These are phyloP conservation scores for Plantago coronopus DNA, from an alignment of 305 asterid genomes.

Conservation along the genomic window DNA sequence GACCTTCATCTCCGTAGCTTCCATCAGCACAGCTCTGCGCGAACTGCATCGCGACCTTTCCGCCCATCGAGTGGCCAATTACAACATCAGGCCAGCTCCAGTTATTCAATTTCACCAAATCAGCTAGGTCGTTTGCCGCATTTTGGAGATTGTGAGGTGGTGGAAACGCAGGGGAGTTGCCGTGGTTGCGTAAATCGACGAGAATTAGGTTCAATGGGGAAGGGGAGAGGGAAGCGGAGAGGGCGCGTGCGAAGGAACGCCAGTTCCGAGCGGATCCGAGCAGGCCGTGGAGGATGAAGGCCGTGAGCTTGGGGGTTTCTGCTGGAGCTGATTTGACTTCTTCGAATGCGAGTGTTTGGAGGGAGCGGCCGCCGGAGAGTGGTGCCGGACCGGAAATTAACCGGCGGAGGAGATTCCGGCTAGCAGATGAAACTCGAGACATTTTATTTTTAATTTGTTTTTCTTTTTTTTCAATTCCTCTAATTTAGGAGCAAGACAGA, in stretches of 20 bases:
- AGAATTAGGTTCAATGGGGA: constrained; percentile 59
- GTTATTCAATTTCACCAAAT: constrained; percentile 58
- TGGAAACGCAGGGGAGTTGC: constrained; percentile 49
- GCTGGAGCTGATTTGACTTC: constrained; percentile 58
- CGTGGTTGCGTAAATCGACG: constrained; percentile 92
- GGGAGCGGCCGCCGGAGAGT: constrained; percentile 36
- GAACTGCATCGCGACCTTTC: constrained; percentile 85
- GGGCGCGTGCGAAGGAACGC: constrained; percentile 83
- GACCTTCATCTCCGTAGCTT: constrained; percentile 46
- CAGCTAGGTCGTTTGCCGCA: constrained; percentile 79
- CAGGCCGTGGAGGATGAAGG: constrained; percentile 84
- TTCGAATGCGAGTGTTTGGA: constrained; percentile 72
- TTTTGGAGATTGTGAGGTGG: constrained; percentile 76
- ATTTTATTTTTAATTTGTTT: too few species aligned
- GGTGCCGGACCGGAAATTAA: constrained; percentile 33
- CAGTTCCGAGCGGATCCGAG: constrained; percentile 93
- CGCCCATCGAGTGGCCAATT: constrained; percentile 94
- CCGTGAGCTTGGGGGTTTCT: constrained; percentile 54
- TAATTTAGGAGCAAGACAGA: too few species aligned
- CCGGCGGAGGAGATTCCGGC: constrained; percentile 26
- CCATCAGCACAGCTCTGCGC: constrained; percentile 71
- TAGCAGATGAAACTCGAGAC: too few species aligned
- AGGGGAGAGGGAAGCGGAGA: constrained; percentile 57
- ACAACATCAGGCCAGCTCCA: constrained; percentile 97
- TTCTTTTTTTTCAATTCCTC: too few species aligned